A percentile compares a stretch with the other conserved stretches of the same genome.
Conservation (phyloP, 1,284 basidiomycete species). For the Irpex sp. region DNA sequence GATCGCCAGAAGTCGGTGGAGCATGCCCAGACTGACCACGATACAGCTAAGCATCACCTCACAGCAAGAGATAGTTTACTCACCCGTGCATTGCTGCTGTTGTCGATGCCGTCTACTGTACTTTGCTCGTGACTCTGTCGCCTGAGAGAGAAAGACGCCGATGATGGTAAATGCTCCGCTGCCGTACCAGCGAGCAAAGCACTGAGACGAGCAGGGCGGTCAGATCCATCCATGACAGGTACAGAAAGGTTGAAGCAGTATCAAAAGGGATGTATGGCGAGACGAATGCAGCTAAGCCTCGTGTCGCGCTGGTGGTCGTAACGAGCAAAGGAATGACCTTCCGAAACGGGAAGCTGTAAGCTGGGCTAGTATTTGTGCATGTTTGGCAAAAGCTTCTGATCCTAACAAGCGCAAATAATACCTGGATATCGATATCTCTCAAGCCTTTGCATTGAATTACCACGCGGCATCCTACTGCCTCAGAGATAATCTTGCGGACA, state of each 20-base stretch:
- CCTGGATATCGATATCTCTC: neutral
- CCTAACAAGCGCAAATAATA: slow-evolving; percentile 1
- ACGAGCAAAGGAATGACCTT: neutral
- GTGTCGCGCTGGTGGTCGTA: neutral
- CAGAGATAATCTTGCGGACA: too few relatives aligned
- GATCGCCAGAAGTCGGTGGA: neutral
- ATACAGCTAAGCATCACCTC: neutral
- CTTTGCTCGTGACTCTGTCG: neutral
- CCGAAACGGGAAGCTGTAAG: neutral
- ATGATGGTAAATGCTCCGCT: neutral
- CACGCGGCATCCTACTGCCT: too few relatives aligned
- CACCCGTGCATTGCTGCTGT: neutral
- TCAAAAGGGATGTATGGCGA: too few relatives aligned
- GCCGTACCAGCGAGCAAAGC: neutral
- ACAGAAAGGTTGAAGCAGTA: neutral
- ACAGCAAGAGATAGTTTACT: neutral
- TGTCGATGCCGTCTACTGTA: neutral
- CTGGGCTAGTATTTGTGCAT: neutral
- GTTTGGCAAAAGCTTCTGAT: slow-evolving; percentile 4
- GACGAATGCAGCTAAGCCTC: neutral
- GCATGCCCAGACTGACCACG: neutral
- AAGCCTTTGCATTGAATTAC: neutral
- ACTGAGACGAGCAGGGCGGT: neutral
- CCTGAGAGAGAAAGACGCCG: neutral
- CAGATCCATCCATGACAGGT: neutral